phyloP scores from a whole-genome alignment of 768 basidiomycete species.

The Cystofilobasidium bisporidii region DNA sequence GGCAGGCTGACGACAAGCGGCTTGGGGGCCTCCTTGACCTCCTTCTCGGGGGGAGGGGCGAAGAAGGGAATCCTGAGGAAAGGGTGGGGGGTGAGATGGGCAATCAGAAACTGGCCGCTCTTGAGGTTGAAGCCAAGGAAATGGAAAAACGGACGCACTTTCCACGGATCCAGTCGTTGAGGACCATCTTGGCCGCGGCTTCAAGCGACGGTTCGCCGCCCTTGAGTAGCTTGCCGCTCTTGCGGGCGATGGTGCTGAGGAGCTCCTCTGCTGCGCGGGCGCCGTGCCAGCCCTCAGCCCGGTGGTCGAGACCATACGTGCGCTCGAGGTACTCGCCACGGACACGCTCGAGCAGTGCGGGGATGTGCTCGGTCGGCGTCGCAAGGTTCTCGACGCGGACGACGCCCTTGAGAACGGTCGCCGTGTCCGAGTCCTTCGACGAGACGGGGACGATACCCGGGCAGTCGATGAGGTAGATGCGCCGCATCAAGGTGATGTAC shows the following conservation, averaged over 20 bases:
- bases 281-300: conserved; percentile 46
- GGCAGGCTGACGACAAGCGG: conserved; percentile 33
- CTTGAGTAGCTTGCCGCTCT: conserved; percentile 82
- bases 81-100: no score
- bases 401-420: conserved; percentile 91
- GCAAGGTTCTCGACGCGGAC: conserved; percentile 89
- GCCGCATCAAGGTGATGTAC: conserved; percentile 91
- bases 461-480: conserved; percentile 98
- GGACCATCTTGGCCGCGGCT: conserved; percentile 82
- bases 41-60: conserved; percentile 71
- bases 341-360: conserved; percentile 77
- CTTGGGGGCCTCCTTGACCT: conserved; percentile 36
- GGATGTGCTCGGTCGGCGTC: conserved; percentile 84
- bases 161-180: conserved; percentile 90
- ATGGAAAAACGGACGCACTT: conserved; percentile 40
- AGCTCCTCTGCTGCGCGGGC: conserved; percentile 56
- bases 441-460: conserved; percentile 95
- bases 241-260: conserved; percentile 72
- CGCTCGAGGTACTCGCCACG: conserved; percentile 79
- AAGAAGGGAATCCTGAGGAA: conserved; percentile 69
- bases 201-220: conserved; percentile 91
- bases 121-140: no score
- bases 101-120: no score
- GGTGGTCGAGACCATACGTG: conserved; percentile 42
- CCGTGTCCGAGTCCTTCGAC: conserved; percentile 76